These are phyloP conservation scores for Purpureocillium takamizusanense DNA, from an alignment of 2,329 filamentous ascomycete genomes.

Conservation along the genomic window DNA sequence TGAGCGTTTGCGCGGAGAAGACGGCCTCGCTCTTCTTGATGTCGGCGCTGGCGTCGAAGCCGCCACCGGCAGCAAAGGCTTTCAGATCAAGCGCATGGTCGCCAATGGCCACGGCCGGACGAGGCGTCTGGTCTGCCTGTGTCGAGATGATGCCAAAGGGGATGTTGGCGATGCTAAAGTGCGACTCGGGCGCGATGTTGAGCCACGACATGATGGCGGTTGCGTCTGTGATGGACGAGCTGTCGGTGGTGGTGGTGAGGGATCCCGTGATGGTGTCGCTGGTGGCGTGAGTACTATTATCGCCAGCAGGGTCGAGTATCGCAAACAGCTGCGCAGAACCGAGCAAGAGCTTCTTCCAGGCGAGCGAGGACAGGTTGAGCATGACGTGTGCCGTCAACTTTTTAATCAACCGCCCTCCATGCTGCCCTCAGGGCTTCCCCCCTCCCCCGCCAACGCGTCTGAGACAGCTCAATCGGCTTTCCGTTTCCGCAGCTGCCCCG, in stretches of 20 bases:
- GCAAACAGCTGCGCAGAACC: neutral
- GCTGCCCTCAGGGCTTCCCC: neutral
- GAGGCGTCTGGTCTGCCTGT: conserved; percentile 41
- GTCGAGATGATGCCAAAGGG: conserved; percentile 77
- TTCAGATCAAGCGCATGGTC: conserved; percentile 62
- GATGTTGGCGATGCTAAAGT: conserved; percentile 70
- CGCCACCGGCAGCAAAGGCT: conserved; percentile 40
- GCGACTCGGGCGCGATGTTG: conserved; percentile 12
- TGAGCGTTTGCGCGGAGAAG: conserved; percentile 19
- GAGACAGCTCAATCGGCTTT: neutral
- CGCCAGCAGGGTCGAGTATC: neutral
- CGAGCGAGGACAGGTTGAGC: neutral
- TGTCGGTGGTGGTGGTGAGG: neutral
- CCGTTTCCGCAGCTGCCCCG: neutral
- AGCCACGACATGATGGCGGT: conserved; percentile 15
- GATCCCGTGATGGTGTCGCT: no score
- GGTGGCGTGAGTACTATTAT: no score
- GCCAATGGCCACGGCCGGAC: conserved; percentile 64
- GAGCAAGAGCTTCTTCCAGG: conserved; percentile 1
- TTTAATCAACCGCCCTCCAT: neutral
- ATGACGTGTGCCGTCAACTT: neutral
- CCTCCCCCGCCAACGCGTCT: neutral
- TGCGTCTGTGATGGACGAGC: neutral
- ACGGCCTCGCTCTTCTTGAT: conserved; percentile 15
- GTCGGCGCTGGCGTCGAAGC: conserved; percentile 24